phyloP scores from a whole-genome alignment of 495 filamentous ascomycete species.

The Platismatia glauca region DNA sequence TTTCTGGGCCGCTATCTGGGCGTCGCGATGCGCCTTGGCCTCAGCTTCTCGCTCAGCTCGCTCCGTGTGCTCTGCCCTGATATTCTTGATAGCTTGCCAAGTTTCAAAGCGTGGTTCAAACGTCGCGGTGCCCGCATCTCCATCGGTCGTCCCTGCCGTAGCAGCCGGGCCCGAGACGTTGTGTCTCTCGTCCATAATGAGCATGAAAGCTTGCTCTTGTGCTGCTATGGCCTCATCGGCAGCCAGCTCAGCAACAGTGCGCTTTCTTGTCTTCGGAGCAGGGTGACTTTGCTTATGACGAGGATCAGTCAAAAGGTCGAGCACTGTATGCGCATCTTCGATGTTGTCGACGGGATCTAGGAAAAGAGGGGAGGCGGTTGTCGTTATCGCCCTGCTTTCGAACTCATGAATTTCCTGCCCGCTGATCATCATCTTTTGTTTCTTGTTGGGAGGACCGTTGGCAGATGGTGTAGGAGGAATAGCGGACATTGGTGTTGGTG shows the following conservation, averaged over 20 bases:
- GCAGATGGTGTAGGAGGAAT: constrained; percentile 49
- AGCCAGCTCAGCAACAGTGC: constrained; percentile 86
- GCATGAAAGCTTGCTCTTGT: constrained; percentile 83
- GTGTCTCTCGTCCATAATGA: constrained; percentile 81
- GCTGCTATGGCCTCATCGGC: constrained; percentile 87
- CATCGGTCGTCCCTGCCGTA: constrained; percentile 62
- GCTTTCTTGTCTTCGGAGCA: constrained; percentile 79
- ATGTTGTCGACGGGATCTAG: constrained; percentile 62
- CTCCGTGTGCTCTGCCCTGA: constrained; percentile 69
- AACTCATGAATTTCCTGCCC: constrained; percentile 59
- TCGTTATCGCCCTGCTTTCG: constrained; percentile 60
- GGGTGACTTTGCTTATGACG: constrained; percentile 68
- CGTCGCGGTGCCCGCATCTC: constrained; percentile 54
- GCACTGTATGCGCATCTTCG: constrained; percentile 55
- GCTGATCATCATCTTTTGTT: constrained; percentile 70
- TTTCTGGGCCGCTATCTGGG: constrained; percentile 36
- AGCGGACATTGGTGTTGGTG: constrained; percentile 54
- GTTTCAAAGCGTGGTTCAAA: constrained; percentile 84
- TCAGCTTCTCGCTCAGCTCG: constrained; percentile 53
- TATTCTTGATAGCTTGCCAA: constrained; percentile 82
- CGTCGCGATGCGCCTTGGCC: constrained; percentile 49
- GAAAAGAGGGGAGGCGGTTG: constrained; percentile 64
- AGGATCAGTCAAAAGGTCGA: constrained; percentile 64
- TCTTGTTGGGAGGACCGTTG: constrained; percentile 52
- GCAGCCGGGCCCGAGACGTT: constrained; percentile 50